Percentiles rank a stretch among this genome's conserved stretches.
phyloP scores from a whole-genome alignment of 305 asterid species.

The Fraxinus paxiana region DNA sequence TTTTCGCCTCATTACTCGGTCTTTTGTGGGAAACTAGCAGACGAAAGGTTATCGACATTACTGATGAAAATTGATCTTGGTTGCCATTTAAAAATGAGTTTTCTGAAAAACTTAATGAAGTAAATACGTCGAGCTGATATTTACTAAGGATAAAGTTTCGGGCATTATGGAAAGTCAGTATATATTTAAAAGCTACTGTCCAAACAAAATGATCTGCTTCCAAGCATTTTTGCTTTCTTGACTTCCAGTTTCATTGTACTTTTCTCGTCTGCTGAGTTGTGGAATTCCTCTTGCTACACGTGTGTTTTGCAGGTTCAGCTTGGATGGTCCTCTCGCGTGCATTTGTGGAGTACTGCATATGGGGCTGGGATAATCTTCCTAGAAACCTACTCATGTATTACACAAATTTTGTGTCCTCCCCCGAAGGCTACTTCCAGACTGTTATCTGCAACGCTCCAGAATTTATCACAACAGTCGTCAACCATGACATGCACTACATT shows the following conservation, averaged over 20 bases:
- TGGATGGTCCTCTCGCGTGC: slow-evolving; percentile 88
- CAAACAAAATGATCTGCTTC: background rate
- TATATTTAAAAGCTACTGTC: background rate
- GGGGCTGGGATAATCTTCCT: slow-evolving; percentile 98
- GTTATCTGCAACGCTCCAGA: slow-evolving; percentile 80
- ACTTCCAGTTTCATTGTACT: background rate
- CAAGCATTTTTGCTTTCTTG: background rate
- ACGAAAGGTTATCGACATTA: background rate
- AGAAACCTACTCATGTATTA: slow-evolving; percentile 89
- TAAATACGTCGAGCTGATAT: background rate
- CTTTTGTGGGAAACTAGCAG: background rate
- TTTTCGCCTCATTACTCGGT: background rate
- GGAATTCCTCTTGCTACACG: background rate
- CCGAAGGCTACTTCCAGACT: slow-evolving; percentile 91
- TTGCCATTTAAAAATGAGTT: background rate
- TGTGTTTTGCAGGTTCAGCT: slow-evolving; percentile 69
- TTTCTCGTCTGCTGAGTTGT: background rate
- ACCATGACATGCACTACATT: slow-evolving; percentile 92
- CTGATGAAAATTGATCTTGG: background rate
- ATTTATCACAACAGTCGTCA: slow-evolving; percentile 62
- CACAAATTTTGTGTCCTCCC: slow-evolving; percentile 83
- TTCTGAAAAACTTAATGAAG: background rate
- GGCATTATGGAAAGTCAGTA: background rate
- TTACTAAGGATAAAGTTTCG: background rate
- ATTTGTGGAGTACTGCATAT: slow-evolving; percentile 70